Percentiles rank a stretch among this genome's conserved stretches.
Conservation (phyloP, 208 protist species). For the Leishmania arabica region DNA sequence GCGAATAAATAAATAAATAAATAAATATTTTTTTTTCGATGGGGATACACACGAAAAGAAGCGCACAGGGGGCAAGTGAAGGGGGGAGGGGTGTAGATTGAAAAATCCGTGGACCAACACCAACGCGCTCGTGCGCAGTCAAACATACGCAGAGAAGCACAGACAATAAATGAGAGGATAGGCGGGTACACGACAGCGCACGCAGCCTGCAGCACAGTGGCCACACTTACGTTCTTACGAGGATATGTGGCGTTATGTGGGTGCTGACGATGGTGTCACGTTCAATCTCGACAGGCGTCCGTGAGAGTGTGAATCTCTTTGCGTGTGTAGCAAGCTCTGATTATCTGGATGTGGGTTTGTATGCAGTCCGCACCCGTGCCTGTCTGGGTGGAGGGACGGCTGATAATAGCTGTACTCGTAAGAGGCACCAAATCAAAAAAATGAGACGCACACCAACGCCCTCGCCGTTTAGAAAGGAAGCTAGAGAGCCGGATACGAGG, state of each 20-base stretch:
- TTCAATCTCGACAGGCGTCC: not conserved
- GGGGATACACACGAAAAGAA: too few species aligned
- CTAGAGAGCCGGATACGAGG: not conserved
- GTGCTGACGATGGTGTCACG: not conserved
- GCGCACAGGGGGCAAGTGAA: not conserved
- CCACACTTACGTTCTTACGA: not conserved
- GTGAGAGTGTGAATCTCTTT: not conserved
- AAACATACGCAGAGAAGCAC: not conserved
- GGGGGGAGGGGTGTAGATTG: slow-evolving; percentile 4
- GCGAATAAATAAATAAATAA: too few species aligned
- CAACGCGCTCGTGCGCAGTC: not conserved
- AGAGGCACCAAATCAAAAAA: not conserved
- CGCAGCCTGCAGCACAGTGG: not conserved
- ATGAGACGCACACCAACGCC: not conserved
- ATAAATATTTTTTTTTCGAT: too few species aligned
- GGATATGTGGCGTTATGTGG: not conserved
- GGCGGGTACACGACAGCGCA: not conserved
- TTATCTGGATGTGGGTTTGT: not conserved
- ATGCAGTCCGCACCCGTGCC: not conserved
- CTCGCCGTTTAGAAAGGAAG: not conserved
- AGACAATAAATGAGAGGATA: not conserved
- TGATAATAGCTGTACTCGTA: not conserved
- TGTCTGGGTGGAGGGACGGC: not conserved
- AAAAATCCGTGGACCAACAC: slow-evolving; percentile 7
- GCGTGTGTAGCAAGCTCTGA: not conserved